Conservation (phyloP, 257 asterid genomes). For the Salvia rosmarinus region DNA sequence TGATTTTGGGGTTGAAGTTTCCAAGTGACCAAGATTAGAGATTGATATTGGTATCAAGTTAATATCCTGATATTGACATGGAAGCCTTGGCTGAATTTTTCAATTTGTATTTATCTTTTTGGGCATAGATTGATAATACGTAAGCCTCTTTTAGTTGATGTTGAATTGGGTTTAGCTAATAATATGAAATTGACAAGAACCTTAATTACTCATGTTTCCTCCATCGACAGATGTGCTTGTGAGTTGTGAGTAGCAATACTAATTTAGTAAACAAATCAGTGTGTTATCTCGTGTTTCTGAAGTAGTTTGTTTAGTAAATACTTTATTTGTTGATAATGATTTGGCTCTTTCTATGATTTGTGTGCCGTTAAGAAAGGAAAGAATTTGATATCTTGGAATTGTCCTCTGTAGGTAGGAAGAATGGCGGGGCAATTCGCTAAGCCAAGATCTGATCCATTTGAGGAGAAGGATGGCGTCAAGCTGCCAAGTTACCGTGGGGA, state of each 20-base stretch:
- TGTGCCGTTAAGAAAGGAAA: neutral
- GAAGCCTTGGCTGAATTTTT: constrained; percentile 6
- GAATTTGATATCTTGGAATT: constrained; percentile 23
- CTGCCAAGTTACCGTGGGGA: constrained; percentile 84
- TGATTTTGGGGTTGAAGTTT: neutral
- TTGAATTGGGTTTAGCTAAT: neutral
- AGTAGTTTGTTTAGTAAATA: too few species aligned
- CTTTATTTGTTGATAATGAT: neutral
- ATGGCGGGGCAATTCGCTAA: constrained; percentile 88
- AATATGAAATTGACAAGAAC: neutral
- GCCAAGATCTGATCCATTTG: constrained; percentile 71
- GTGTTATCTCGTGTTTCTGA: constrained; percentile 8
- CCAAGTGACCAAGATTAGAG: neutral
- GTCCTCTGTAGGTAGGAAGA: constrained; percentile 57
- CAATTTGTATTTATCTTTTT: neutral
- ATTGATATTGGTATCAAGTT: neutral
- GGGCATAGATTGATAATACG: neutral
- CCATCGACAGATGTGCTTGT: neutral
- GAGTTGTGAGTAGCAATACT: neutral
- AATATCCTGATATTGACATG: neutral
- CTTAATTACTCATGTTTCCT: neutral
- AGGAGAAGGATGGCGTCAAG: constrained; percentile 71
- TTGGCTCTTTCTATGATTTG: neutral
- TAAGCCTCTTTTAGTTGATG: neutral
- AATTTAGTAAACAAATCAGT: neutral